Percentiles rank a stretch among this genome's conserved stretches.
Evolutionary conservation across 108 stramenopile species (phyloP).

Genomic region (Bacterosira constricta): DNA sequence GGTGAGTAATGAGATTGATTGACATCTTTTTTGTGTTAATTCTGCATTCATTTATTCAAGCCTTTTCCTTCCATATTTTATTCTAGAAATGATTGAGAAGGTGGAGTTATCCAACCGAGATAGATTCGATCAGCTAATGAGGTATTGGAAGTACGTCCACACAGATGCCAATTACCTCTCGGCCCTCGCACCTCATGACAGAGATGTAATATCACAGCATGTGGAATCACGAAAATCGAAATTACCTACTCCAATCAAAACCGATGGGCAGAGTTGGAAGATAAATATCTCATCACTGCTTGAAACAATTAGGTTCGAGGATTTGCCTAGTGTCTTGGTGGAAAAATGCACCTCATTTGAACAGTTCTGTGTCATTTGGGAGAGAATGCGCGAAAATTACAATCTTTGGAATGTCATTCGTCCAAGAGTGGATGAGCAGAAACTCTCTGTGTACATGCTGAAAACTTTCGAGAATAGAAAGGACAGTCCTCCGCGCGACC

Average conservation of each 20-base stretch:
- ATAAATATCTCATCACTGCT: conserved; percentile 43
- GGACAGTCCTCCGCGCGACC: conserved; percentile 16
- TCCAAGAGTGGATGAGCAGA: conserved; percentile 52
- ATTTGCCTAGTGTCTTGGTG: conserved; percentile 42
- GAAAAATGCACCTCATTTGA: conserved; percentile 11
- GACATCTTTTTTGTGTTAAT: too few relatives aligned
- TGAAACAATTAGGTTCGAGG: conserved; percentile 33
- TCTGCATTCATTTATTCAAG: too few relatives aligned
- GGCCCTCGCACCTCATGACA: conserved; percentile 34
- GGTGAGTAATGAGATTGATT: too few relatives aligned
- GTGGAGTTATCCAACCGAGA: conserved; percentile 10
- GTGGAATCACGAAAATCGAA: conserved; percentile 38
- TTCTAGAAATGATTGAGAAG: conserved; percentile 36
- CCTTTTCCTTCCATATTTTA: too few relatives aligned
- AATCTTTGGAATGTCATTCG: conserved; percentile 50
- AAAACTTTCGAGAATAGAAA: conserved; percentile 57
- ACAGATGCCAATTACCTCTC: conserved; percentile 32
- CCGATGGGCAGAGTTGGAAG: conserved; percentile 51
- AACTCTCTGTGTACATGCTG: conserved; percentile 54
- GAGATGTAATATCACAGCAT: conserved; percentile 38
- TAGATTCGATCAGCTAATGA: conserved; percentile 12
- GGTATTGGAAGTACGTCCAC: conserved; percentile 31
- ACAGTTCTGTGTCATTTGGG: conserved; percentile 25
- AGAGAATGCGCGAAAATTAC: conserved; percentile 22
- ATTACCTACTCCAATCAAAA: conserved; percentile 42